These are phyloP conservation scores for Tricholoma bakamatsutake DNA, from an alignment of 768 basidiomycete species.

Conservation along the genomic window DNA sequence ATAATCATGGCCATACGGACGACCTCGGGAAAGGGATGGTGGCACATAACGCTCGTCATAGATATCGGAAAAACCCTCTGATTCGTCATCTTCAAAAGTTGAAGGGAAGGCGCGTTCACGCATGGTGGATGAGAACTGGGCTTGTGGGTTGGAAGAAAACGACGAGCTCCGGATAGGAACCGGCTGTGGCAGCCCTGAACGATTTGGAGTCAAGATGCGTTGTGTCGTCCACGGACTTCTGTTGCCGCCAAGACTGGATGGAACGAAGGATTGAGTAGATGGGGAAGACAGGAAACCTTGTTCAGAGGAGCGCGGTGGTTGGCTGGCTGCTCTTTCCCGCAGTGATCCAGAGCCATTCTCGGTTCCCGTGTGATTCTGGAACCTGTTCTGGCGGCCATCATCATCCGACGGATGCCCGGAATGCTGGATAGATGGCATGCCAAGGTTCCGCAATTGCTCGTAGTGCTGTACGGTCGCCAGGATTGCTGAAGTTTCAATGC, in stretches of 20 bases:
- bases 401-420: conserved; percentile 35
- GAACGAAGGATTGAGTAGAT: conserved; percentile 44
- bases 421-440: conserved; percentile 24
- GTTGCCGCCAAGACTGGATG: conserved; percentile 41
- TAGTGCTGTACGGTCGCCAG: conserved; percentile 21
- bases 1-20: conserved; percentile 56
- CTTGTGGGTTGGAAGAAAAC: conserved; percentile 52
- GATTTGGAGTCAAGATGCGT: conserved; percentile 42
- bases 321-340: conserved; percentile 64
- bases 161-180: conserved; percentile 65
- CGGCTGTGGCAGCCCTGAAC: conserved; percentile 38
- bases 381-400: conserved; percentile 57
- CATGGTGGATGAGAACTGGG: conserved; percentile 58
- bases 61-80: conserved; percentile 50
- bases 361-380: conserved; percentile 35
- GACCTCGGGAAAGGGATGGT: conserved; percentile 45
- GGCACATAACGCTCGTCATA: conserved; percentile 53
- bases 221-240: conserved; percentile 38
- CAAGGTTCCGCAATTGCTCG: conserved; percentile 17
- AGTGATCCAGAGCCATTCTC: conserved; percentile 40
- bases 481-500: conserved; percentile 7
- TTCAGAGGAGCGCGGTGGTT: conserved; percentile 54
- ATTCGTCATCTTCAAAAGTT: conserved; percentile 80
- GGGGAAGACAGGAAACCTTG: conserved; percentile 46
- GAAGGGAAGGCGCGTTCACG: conserved; percentile 65